These are phyloP conservation scores for Colletotrichum sp. DNA, from an alignment of 2,329 filamentous ascomycete genomes.

Conservation along the genomic window DNA sequence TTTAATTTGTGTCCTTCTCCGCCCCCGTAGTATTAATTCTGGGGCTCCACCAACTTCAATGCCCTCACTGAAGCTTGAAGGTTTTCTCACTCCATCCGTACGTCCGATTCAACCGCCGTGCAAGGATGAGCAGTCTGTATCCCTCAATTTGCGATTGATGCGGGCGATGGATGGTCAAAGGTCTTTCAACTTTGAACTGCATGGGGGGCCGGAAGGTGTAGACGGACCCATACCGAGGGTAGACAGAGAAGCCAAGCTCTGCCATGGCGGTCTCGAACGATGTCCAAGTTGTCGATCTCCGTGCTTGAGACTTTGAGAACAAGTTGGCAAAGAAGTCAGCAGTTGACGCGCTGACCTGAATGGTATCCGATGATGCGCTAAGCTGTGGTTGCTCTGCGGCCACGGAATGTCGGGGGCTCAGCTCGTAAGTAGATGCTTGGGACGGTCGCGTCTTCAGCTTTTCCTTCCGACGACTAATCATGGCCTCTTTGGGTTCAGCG, in stretches of 20 bases:
- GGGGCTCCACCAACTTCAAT: background rate
- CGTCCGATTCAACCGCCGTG: slow-evolving; percentile 33
- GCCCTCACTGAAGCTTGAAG: slow-evolving; percentile 24
- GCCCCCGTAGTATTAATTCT: background rate
- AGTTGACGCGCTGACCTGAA: slow-evolving; percentile 43
- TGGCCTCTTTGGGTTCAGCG: background rate
- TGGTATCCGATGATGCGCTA: background rate
- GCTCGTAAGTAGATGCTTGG: background rate
- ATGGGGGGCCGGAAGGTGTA: slow-evolving; percentile 42
- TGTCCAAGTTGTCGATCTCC: slow-evolving; percentile 37
- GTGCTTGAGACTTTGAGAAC: slow-evolving; percentile 34
- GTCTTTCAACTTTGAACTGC: slow-evolving; percentile 22
- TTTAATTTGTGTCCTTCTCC: background rate
- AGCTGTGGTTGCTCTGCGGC: background rate
- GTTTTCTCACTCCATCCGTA: slow-evolving; percentile 41
- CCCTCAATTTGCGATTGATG: slow-evolving; percentile 38
- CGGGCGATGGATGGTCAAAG: background rate
- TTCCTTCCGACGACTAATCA: background rate
- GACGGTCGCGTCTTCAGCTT: background rate
- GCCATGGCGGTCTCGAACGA: slow-evolving; percentile 46
- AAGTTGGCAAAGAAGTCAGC: slow-evolving; percentile 41
- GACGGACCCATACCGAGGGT: slow-evolving; percentile 45
- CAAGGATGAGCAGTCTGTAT: slow-evolving; percentile 29
- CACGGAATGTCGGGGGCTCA: background rate
- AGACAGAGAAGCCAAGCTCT: slow-evolving; percentile 45